Conservation (phyloP, 768 basidiomycete species). For the Butyriboletus loyo region DNA sequence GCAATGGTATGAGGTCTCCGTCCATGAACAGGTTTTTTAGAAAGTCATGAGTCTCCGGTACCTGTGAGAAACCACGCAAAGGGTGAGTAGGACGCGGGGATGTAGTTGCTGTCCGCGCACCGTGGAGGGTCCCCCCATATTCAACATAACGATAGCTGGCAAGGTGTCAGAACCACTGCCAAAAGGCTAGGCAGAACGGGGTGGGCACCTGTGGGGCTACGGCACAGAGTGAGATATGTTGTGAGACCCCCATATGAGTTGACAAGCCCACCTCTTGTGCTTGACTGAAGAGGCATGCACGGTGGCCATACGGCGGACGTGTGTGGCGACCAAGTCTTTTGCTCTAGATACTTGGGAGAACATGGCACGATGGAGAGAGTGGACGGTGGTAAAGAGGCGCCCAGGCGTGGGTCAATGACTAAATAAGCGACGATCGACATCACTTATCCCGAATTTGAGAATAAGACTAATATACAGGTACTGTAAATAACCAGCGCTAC, state of each 20-base stretch:
- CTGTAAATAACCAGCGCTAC: not conserved
- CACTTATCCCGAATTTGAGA: not conserved
- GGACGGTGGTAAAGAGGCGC: not conserved
- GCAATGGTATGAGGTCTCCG: constrained; percentile 91
- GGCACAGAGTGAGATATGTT: constrained; percentile 12
- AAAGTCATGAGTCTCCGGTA: constrained; percentile 90
- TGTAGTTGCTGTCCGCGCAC: constrained; percentile 41
- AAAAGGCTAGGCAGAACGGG: not conserved
- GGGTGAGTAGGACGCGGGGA: constrained; percentile 1
- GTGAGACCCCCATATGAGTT: not conserved
- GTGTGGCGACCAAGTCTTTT: constrained; percentile 19
- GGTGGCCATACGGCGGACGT: constrained; percentile 43
- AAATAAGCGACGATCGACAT: constrained; percentile 12
- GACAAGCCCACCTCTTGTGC: constrained; percentile 41
- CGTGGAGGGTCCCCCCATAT: constrained; percentile 97
- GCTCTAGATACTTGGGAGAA: constrained; percentile 19
- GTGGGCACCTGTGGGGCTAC: constrained; percentile 60
- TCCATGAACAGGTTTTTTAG: constrained; percentile 89
- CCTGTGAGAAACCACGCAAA: constrained; percentile 41
- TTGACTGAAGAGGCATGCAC: constrained; percentile 37
- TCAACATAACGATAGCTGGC: constrained; percentile 90
- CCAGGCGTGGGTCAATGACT: constrained; percentile 12
- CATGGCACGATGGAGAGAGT: constrained; percentile 31
- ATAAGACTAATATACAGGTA: not conserved
- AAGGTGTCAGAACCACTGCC: constrained; percentile 18